Evolutionary conservation across 306 rosid species (phyloP).

Genomic region (Pyrus bretschneideri): DNA sequence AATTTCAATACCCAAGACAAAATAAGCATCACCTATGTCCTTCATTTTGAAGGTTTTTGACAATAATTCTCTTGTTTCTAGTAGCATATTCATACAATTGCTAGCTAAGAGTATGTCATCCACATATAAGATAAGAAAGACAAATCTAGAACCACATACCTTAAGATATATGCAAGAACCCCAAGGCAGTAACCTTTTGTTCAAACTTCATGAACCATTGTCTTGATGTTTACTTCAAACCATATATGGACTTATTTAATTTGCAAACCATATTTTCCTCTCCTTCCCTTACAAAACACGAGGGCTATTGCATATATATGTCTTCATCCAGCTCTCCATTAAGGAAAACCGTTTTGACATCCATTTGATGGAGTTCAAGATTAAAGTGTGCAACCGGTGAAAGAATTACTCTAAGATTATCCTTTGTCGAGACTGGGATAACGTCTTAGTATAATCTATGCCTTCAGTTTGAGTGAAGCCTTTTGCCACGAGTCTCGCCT

Average conservation of each 20-base stretch:
- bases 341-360: not conserved
- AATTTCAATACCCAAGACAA: not conserved
- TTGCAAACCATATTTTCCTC: not conserved
- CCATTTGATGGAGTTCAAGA: not conserved
- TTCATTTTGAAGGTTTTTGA: too few species aligned
- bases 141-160: not conserved
- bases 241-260: not conserved
- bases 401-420: too few species aligned
- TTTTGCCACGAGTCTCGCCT: not conserved
- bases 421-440: not conserved
- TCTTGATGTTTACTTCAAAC: not conserved
- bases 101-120: not conserved
- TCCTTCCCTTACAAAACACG: not conserved
- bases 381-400: too few species aligned
- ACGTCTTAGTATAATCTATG: too few species aligned
- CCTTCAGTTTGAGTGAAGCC: not conserved
- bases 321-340: not conserved
- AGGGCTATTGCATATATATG: not conserved
- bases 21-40: not conserved
- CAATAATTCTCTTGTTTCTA: not conserved
- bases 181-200: not conserved
- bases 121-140: not conserved
- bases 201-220: too few species aligned
- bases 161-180: not conserved
- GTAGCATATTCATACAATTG: too few species aligned